Evolutionary conservation across 306 rosid species (phyloP), one percentile per base, ranked within the genome.

Genomic region (Rosa chinensis): DNA sequence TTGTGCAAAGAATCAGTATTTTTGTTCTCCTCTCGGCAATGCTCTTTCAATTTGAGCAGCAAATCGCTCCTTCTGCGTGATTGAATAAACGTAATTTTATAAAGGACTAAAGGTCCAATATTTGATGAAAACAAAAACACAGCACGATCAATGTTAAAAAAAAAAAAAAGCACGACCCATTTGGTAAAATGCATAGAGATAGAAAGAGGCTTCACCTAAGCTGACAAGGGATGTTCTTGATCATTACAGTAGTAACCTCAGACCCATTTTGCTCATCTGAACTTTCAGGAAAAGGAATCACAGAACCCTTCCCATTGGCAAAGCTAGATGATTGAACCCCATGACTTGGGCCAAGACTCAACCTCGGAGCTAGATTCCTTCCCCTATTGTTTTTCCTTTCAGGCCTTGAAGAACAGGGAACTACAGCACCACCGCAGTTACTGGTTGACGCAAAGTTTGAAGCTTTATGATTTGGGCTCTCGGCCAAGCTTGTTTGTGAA

Each of bases 171-270:
- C 49, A 74, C 18, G 28, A 64, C 50, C 28, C 21, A n/a, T 44
- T 40, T 13, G 17, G 3, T n/a, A 40, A 14, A 7, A 5, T 3
- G 28, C 21, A 4, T 69, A 50, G 55, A 14, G 20, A 44, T 4
- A 10, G 37, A 42, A 11, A 25, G 25, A 71, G 20, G 61, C 10
- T 58, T 5, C 17, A 85, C 88, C 61, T 67, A 42, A 82, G 62
- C 32, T 82, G 86, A 35, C 83, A 79, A 0, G 89, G 89, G 5
- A 86, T 79, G 62, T 82, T 77, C 68, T 72, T 86, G 0, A 86
- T 69, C 89, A 85, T 85, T 12, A 82, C 21, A 0, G 84, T 80
- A 0, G 86, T 82, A 2, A 37, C 21, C 3, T 68, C 67, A 5
- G 71, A 56, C 28, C 43, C 17, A 9, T 43, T 28, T 8, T 66